These are phyloP conservation scores for Vicia faba DNA, from an alignment of 306 rosid species.

Conservation along the genomic window DNA sequence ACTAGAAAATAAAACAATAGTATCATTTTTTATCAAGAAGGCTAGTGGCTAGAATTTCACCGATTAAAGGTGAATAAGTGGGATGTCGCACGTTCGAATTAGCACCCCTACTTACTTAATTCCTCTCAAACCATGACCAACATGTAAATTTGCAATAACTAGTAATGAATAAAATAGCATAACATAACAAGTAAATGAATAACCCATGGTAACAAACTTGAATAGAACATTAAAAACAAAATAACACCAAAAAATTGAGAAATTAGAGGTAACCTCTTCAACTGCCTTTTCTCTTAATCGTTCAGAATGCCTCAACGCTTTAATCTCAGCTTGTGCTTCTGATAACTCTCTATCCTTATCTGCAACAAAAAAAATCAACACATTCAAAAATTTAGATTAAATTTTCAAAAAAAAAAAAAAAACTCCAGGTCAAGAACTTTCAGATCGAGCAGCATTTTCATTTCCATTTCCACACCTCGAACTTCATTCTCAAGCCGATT, in stretches of 20 bases:
- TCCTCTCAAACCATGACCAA: background rate
- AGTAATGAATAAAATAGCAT: background rate
- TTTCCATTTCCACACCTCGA: conserved; percentile 55
- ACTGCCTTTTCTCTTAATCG: conserved; percentile 94
- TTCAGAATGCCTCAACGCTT: conserved; percentile 85
- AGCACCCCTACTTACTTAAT: background rate
- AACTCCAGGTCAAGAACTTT: conserved; percentile 38
- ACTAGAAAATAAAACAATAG: background rate
- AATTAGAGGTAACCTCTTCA: conserved; percentile 69
- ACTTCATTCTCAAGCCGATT: conserved; percentile 96
- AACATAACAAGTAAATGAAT: background rate
- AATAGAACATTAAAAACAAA: background rate
- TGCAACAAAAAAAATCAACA: conserved; percentile 39
- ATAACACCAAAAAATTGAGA: conserved; percentile 9
- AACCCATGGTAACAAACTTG: background rate
- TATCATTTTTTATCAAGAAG: no score
- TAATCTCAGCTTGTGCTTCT: conserved; percentile 96
- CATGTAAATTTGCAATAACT: background rate
- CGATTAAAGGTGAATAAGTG: no score
- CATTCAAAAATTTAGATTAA: background rate
- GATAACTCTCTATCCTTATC: conserved; percentile 95
- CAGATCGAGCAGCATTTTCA: conserved; percentile 73
- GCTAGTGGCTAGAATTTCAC: no score
- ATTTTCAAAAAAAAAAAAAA: conserved; percentile 11
- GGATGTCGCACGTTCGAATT: no score